Evolutionary conservation across 306 rosid species (phyloP).

Genomic region (Rosa lucieae): DNA sequence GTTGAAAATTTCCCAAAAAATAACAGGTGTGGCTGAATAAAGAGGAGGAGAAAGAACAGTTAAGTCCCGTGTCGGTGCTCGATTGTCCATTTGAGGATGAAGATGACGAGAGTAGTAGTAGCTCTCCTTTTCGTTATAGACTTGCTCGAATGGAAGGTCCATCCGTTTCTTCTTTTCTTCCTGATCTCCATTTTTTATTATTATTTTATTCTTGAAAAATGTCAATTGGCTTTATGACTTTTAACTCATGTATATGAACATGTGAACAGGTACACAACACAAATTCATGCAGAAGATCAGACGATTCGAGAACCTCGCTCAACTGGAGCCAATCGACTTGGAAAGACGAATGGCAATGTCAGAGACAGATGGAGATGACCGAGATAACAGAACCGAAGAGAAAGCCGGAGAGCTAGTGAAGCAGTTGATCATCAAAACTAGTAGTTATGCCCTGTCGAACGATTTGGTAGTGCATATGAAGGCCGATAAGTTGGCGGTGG

Average conservation of each 20-base stretch:
- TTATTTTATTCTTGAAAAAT: no score
- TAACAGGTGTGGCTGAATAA: slow-evolving; percentile 55
- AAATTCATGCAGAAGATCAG: slow-evolving; percentile 41
- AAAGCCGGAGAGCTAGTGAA: slow-evolving; percentile 35
- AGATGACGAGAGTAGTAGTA: slow-evolving; percentile 34
- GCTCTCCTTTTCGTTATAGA: slow-evolving; percentile 33
- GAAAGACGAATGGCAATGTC: slow-evolving; percentile 42
- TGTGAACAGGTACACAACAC: slow-evolving; percentile 43
- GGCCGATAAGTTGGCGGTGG: slow-evolving; percentile 50
- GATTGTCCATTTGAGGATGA: slow-evolving; percentile 79
- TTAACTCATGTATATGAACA: background rate
- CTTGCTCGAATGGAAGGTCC: slow-evolving; percentile 43
- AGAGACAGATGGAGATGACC: slow-evolving; percentile 12
- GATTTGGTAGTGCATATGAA: slow-evolving; percentile 4
- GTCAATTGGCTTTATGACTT: background rate
- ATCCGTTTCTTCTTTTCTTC: background rate
- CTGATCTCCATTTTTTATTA: background rate
- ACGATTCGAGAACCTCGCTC: slow-evolving; percentile 35
- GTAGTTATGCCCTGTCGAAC: background rate
- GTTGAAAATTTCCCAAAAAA: background rate
- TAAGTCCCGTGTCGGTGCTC: slow-evolving; percentile 79
- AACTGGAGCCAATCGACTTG: slow-evolving; percentile 45
- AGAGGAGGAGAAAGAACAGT: slow-evolving; percentile 68
- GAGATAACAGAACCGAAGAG: slow-evolving; percentile 8
- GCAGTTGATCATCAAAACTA: slow-evolving; percentile 19